Conservation (phyloP, 2,329 filamentous ascomycete species). For the Paracamarosporium sp. region DNA sequence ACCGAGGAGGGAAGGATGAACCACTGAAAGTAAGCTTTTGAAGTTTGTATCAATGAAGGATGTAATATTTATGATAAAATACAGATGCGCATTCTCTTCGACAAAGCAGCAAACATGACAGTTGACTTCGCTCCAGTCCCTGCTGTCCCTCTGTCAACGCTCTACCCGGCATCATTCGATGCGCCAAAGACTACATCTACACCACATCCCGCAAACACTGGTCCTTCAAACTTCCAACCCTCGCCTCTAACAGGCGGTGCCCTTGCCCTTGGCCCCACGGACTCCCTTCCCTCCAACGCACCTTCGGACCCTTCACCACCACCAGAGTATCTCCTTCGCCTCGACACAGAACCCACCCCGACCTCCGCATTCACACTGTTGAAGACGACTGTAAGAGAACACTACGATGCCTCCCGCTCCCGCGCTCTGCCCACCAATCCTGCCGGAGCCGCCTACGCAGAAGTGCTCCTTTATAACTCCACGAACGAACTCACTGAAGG, state of each 20-base stretch:
- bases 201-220: constrained; percentile 25
- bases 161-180: constrained; percentile 66
- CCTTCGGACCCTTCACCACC: constrained; percentile 19
- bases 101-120: constrained; percentile 39
- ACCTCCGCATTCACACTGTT: constrained; percentile 75
- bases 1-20: constrained; percentile 26
- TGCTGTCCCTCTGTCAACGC: constrained; percentile 55
- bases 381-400: constrained; percentile 79
- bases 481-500: constrained; percentile 81
- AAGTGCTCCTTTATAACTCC: constrained; percentile 77
- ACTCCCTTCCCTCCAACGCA: constrained; percentile 31
- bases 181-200: constrained; percentile 45
- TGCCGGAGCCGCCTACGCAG: constrained; percentile 51
- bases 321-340: constrained; percentile 55
- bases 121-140: constrained; percentile 49
- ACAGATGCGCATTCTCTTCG: constrained; percentile 64
- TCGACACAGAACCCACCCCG: constrained; percentile 60
- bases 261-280: constrained; percentile 37
- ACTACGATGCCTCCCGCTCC: constrained; percentile 74
- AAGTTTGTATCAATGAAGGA: not conserved
- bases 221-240: constrained; percentile 35
- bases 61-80: not conserved
- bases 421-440: constrained; percentile 61
- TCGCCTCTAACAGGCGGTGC: constrained; percentile 46
- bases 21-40: constrained; percentile 32